Evolutionary conservation across 164 flowering plant genomes (phyloP).

Genomic region (Umbilicus rupestris): DNA sequence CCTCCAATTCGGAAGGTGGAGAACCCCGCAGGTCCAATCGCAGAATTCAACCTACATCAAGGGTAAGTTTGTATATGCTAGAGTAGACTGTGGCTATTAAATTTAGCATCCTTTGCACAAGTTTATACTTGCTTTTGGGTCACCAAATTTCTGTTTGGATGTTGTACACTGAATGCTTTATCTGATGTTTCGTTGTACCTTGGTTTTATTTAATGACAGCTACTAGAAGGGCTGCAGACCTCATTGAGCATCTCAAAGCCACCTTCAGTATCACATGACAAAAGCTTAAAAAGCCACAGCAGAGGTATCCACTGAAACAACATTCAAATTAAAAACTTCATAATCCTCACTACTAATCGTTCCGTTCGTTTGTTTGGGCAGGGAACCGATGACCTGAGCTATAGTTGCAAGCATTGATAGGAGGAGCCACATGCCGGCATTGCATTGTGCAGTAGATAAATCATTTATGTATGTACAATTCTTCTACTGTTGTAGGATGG

Average conservation of each 20-base stretch:
- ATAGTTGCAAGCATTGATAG: background rate
- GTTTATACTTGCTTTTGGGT: no score
- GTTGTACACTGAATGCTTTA: background rate
- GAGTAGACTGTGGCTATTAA: background rate
- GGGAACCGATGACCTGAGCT: background rate
- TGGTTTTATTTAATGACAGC: conserved; percentile 20
- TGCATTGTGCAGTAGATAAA: background rate
- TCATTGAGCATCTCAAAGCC: conserved; percentile 48
- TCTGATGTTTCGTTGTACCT: background rate
- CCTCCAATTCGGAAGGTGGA: conserved; percentile 23
- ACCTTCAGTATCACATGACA: conserved; percentile 47
- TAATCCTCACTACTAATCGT: no score
- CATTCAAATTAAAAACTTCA: background rate
- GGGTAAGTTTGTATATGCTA: conserved; percentile 37
- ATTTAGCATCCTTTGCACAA: background rate
- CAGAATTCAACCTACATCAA: conserved; percentile 93
- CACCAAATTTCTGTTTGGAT: no score
- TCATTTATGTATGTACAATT: background rate
- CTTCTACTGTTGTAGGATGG: background rate
- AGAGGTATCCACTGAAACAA: conserved; percentile 11
- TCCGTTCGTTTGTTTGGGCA: background rate
- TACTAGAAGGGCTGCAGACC: conserved; percentile 62
- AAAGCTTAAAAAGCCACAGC: conserved; percentile 26
- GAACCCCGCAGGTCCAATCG: conserved; percentile 92
- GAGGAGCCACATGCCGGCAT: background rate